A percentile compares a stretch with the other conserved stretches of the same genome.
Evolutionary conservation across 2,329 filamentous ascomycete genomes (phyloP).

Genomic region (Colletotrichum simmondsii): DNA sequence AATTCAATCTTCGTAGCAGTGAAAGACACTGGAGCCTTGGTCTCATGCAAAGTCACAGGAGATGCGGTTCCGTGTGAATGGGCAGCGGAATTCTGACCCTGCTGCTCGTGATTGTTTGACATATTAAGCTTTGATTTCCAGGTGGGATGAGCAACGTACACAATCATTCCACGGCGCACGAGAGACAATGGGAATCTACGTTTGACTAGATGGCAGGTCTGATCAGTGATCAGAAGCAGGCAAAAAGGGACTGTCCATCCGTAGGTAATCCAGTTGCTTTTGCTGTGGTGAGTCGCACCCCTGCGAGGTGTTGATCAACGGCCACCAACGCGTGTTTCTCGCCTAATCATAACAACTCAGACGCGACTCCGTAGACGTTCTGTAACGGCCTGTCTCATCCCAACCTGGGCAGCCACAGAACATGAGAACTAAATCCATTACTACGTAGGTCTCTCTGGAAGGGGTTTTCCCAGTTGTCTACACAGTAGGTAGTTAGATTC

Average conservation of each 20-base stretch:
- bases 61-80: neutral
- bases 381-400: slow-evolving; percentile 27
- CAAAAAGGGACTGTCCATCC: no score
- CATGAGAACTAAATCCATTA: neutral
- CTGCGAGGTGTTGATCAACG: neutral
- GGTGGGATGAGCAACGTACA: neutral
- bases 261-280: neutral
- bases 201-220: neutral
- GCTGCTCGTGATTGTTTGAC: neutral
- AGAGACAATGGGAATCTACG: neutral
- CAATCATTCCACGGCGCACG: neutral
- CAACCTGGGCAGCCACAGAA: neutral
- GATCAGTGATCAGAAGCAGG: no score
- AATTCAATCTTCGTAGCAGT: neutral
- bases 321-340: slow-evolving; percentile 4
- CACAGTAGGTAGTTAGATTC: neutral
- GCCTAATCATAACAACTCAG: slow-evolving; percentile 26
- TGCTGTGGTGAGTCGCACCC: neutral
- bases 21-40: neutral
- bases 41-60: neutral
- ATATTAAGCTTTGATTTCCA: neutral
- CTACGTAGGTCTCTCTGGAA: neutral
- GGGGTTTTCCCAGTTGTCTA: neutral
- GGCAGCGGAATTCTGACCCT: neutral
- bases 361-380: slow-evolving; percentile 25